Percentiles rank a stretch among this genome's conserved stretches.
These are phyloP conservation scores for Solanum aculeatissimum DNA, from an alignment of 305 asterid genomes.

Conservation along the genomic window DNA sequence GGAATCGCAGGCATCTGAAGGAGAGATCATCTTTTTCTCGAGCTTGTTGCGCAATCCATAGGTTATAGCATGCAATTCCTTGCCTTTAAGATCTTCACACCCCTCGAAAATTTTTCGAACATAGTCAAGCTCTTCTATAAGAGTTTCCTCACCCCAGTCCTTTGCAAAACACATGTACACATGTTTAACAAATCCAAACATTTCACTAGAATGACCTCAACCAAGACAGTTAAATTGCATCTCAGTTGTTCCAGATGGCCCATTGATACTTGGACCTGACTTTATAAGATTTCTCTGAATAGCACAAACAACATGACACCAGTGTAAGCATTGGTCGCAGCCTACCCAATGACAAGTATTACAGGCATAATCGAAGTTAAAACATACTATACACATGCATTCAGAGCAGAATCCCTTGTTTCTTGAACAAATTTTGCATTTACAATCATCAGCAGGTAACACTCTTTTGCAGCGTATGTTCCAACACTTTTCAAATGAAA, in stretches of 20 bases:
- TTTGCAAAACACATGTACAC: constrained; percentile 52
- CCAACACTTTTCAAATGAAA: constrained; percentile 64
- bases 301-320: constrained; percentile 86
- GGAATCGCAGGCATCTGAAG: constrained; percentile 59
- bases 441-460: constrained; percentile 73
- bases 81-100: constrained; percentile 80
- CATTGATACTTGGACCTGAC: constrained; percentile 59
- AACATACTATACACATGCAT: constrained; percentile 90
- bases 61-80: constrained; percentile 63
- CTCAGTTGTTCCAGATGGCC: constrained; percentile 58
- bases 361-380: constrained; percentile 66
- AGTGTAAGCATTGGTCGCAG: constrained; percentile 75
- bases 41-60: constrained; percentile 52
- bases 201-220: constrained; percentile 69
- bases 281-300: constrained; percentile 51
- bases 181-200: constrained; percentile 89
- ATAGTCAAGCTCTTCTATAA: constrained; percentile 72
- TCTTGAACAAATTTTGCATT: constrained; percentile 70
- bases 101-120: constrained; percentile 47
- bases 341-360: constrained; percentile 95
- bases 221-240: constrained; percentile 82
- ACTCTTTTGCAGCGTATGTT: constrained; percentile 54
- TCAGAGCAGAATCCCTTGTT: constrained; percentile 78
- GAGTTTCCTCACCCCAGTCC: constrained; percentile 52
- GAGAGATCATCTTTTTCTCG: constrained; percentile 45